These are phyloP conservation scores for Hypoxylon sp. DNA, from an alignment of 2,329 filamentous ascomycete genomes.

Conservation along the genomic window DNA sequence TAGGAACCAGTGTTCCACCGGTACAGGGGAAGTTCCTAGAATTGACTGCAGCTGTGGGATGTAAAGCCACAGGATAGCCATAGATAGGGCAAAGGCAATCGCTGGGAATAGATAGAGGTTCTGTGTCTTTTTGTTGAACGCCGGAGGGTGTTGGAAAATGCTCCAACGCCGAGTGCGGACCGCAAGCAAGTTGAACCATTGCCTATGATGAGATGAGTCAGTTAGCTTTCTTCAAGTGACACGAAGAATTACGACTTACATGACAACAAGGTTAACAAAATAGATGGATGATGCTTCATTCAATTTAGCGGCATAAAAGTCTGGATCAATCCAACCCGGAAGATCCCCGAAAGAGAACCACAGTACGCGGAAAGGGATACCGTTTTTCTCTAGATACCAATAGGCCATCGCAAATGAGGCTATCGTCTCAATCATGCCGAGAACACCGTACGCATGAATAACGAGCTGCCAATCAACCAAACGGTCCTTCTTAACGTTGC, in stretches of 20 bases:
- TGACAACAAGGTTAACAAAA: slow-evolving; percentile 84
- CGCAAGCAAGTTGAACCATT: slow-evolving; percentile 82
- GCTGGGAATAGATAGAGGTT: slow-evolving; percentile 80
- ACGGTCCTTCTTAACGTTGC: slow-evolving; percentile 77
- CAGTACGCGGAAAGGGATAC: slow-evolving; percentile 74
- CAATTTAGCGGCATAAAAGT: slow-evolving; percentile 68
- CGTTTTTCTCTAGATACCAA: slow-evolving; percentile 74
- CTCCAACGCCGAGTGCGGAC: slow-evolving; percentile 75
- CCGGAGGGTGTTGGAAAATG: slow-evolving; percentile 80
- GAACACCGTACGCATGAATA: slow-evolving; percentile 78
- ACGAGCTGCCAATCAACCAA: slow-evolving; percentile 82
- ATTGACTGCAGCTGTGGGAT: slow-evolving; percentile 74
- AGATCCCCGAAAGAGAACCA: slow-evolving; percentile 78
- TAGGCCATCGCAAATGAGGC: slow-evolving; percentile 75
- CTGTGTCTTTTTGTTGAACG: slow-evolving; percentile 74
- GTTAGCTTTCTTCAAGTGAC: background rate
- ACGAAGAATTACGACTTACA: slow-evolving; percentile 63
- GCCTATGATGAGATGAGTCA: slow-evolving; percentile 57
- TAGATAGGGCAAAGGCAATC: slow-evolving; percentile 76
- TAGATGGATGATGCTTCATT: slow-evolving; percentile 81
- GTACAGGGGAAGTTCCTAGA: slow-evolving; percentile 73
- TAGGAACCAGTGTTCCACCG: slow-evolving; percentile 82
- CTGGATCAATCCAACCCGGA: slow-evolving; percentile 66
- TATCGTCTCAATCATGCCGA: slow-evolving; percentile 75
- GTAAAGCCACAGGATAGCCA: slow-evolving; percentile 80